Evolutionary conservation across 768 basidiomycete genomes (phyloP).

Genomic region (Lactifluus subvellereus): DNA sequence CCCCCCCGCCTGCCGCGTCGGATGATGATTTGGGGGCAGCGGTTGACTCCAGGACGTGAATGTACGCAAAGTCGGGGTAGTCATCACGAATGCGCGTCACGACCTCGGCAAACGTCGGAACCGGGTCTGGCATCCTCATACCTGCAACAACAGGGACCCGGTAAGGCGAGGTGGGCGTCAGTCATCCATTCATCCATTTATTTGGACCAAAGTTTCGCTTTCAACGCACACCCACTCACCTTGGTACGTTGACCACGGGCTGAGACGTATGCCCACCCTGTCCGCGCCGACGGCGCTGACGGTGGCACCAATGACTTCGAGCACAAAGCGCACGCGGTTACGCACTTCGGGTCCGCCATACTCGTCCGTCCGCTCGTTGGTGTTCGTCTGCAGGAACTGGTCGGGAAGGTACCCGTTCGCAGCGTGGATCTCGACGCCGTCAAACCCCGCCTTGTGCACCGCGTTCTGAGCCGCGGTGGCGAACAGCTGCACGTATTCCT

Average conservation of each 20-base stretch:
- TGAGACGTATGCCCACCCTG: slow-evolving; percentile 34
- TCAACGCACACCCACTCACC: not conserved
- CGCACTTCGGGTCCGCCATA: slow-evolving; percentile 42
- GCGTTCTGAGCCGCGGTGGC: slow-evolving; percentile 36
- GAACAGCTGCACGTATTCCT: slow-evolving; percentile 28
- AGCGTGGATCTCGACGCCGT: slow-evolving; percentile 31
- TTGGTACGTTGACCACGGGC: slow-evolving; percentile 27
- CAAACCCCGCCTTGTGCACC: slow-evolving; percentile 30
- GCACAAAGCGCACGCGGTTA: slow-evolving; percentile 38
- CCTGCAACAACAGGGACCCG: too few relatives aligned
- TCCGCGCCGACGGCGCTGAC: slow-evolving; percentile 32
- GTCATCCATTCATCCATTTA: too few relatives aligned
- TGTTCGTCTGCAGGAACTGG: slow-evolving; percentile 35
- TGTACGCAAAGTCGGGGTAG: too few relatives aligned
- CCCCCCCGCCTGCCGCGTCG: too few relatives aligned
- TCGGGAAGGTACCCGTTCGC: slow-evolving; percentile 33
- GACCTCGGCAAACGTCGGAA: too few relatives aligned
- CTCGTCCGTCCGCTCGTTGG: slow-evolving; percentile 39
- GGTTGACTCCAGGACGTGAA: too few relatives aligned
- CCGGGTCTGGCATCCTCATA: too few relatives aligned
- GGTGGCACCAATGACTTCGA: slow-evolving; percentile 28
- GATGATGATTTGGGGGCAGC: slow-evolving; percentile 15
- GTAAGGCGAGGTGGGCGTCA: too few relatives aligned
- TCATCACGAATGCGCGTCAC: too few relatives aligned
- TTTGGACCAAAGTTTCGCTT: too few relatives aligned